Evolutionary conservation across 371 early-diverging fungal species (phyloP).

Genomic region (Mucor circinelloides): DNA sequence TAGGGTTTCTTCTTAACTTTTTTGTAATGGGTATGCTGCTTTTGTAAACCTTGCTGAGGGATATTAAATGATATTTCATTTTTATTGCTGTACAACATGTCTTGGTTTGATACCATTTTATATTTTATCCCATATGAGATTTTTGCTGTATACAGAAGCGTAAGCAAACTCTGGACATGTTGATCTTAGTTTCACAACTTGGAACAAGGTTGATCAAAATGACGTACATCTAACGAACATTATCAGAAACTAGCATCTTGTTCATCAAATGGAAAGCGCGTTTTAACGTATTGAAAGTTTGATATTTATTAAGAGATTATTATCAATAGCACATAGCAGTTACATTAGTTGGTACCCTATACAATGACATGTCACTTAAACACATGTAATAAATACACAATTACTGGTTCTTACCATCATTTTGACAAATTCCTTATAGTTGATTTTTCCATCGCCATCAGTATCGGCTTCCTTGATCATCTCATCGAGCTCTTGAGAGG

Average conservation of each 20-base stretch:
- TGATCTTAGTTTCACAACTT: background rate
- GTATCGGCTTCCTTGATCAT: conserved; percentile 85
- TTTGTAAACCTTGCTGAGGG: too few species aligned
- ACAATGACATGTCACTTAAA: background rate
- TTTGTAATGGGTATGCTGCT: too few species aligned
- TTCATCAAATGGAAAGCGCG: background rate
- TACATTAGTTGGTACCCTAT: background rate
- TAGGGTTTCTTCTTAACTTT: too few species aligned
- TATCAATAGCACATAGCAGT: background rate
- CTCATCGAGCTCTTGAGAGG: conserved; percentile 71
- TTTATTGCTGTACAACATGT: too few species aligned
- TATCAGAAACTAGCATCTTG: background rate
- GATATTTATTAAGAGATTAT: background rate
- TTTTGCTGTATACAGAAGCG: background rate
- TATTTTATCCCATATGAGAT: background rate
- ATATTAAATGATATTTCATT: too few species aligned
- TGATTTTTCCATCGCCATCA: conserved; percentile 76
- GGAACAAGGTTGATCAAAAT: background rate
- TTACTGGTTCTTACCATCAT: conserved; percentile 62
- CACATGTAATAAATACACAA: background rate
- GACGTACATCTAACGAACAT: background rate
- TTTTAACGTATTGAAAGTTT: background rate
- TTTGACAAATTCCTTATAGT: conserved; percentile 89
- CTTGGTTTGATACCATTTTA: background rate
- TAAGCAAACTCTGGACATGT: background rate